Conservation (phyloP, 805 yeast species). For the Saccharomyces eubayanus region DNA sequence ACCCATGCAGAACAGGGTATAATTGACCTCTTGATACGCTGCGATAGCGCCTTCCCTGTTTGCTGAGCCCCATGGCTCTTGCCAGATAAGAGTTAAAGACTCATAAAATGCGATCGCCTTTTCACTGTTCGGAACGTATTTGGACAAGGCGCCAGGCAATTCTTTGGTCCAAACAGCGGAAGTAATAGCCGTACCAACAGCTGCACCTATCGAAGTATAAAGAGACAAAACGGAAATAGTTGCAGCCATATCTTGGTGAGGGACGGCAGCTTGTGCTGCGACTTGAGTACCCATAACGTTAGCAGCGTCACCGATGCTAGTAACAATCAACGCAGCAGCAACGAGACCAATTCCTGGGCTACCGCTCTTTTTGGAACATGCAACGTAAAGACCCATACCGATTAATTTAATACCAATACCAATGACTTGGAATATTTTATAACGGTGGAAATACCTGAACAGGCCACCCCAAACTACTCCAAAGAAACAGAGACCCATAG, state of each 20-base stretch:
- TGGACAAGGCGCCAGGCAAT: conserved; percentile 26
- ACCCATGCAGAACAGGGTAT: conserved; percentile 26
- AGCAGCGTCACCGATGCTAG: conserved; percentile 36
- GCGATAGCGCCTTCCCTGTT: conserved; percentile 29
- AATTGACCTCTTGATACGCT: conserved; percentile 29
- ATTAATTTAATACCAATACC: conserved; percentile 32
- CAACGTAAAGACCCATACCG: conserved; percentile 27
- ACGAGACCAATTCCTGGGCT: conserved; percentile 21
- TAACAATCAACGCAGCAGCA: conserved; percentile 29
- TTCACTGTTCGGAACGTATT: conserved; percentile 26
- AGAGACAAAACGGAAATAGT: conserved; percentile 32
- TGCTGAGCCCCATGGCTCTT: conserved; percentile 21
- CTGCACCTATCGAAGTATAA: conserved; percentile 32
- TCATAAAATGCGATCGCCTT: conserved; percentile 20
- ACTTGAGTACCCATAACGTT: conserved; percentile 32
- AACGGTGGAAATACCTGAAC: conserved; percentile 32
- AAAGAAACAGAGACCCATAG: conserved; percentile 33
- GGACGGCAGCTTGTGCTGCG: conserved; percentile 36
- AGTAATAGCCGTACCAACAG: conserved; percentile 35
- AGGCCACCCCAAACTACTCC: conserved; percentile 33
- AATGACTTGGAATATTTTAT: conserved; percentile 31
- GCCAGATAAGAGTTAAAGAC: conserved; percentile 18
- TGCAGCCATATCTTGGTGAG: conserved; percentile 36
- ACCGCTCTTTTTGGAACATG: conserved; percentile 7
- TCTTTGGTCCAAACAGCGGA: conserved; percentile 34